Base-by-base conservation (phyloP, 129 eudicot genomes). In the Lactuca saligna region DNA sequence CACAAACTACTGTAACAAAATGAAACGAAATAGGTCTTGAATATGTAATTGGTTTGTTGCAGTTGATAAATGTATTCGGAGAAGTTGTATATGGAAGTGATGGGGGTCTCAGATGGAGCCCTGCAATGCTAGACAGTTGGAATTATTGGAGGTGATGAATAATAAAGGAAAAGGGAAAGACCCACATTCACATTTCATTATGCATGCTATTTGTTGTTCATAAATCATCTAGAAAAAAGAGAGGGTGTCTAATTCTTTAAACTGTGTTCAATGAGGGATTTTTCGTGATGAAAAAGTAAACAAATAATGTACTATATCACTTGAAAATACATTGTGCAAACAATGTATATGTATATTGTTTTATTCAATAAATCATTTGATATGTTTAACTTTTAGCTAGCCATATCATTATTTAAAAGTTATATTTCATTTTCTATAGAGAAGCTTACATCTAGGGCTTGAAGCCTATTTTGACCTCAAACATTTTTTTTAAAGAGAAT, bases 31-130 rank as follows among this genome's bases (percentile, higher is more conserved):
- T 1, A n/a, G 10, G 15, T 15, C 0, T 53, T 15, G 8, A 53
- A 14, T 53, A 53, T 53, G 57, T 53, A 16, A 53, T 53, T 46
- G 51, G 57, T 53, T 53, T 53, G 57, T n/a, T 53, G 57, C 57
- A 53, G 57, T 53, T 4, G 29, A 53, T 53, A 6, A 50, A 7
- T n/a, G 29, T 11, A 53, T 15, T 53, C 10, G 29, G 8, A 14
- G 29, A 53, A 53, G 57, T 53, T n/a, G 25, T n/a, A 11, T 46
- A 53, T 53, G 57, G 57, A 53, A 17, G 29, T 53, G 17, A 53
- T 53, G 57, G 31, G n/a, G 57, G 29, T 53, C 29, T 53, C n/a
- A 53, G 10, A 53, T 53, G 57, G 10, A 46, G 51, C 51, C 51
- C 51, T 4, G 57, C 20, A 2, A 17, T 53, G 20, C 29, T 8